Conservation (phyloP, 371 early-diverging fungal genomes). For the Dinochytrium kinnereticum region DNA sequence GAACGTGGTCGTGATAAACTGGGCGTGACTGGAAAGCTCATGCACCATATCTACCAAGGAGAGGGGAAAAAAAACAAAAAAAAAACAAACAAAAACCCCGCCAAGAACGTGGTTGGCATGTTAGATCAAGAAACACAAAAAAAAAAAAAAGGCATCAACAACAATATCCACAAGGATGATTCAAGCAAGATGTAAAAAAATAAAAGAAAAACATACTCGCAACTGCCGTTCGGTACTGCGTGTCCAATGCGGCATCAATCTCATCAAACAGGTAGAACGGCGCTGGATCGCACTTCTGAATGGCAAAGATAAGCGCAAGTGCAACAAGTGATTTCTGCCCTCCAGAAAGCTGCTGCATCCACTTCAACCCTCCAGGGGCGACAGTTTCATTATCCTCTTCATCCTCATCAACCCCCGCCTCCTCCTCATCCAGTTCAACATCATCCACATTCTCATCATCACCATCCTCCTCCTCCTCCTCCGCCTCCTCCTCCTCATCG, state of each 20-base stretch:
- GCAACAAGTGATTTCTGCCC: slow-evolving; percentile 99
- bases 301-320: slow-evolving; percentile 97
- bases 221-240: slow-evolving; percentile 92
- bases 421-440: slow-evolving; percentile 19
- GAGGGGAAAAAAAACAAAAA: not conserved
- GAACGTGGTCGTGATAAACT: slow-evolving; percentile 98
- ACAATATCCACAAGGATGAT: too few species aligned
- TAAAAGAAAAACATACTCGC: slow-evolving; percentile 65
- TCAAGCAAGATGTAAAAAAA: not conserved
- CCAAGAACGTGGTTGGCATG: too few species aligned
- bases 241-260: slow-evolving; percentile 99
- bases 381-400: slow-evolving; percentile 64
- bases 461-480: not conserved
- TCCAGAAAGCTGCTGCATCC: slow-evolving; percentile 97
- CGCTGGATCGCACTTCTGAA: slow-evolving; percentile 98
- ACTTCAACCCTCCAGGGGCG: slow-evolving; percentile 80
- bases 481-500: not conserved
- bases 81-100: too few species aligned
- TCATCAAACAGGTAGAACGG: slow-evolving; percentile 99
- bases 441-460: slow-evolving; percentile 27
- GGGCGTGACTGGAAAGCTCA: slow-evolving; percentile 81
- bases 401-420: slow-evolving; percentile 75
- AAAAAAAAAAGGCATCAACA: too few species aligned
- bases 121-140: too few species aligned
- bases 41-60: slow-evolving; percentile 79